Evolutionary conservation across 768 basidiomycete species (phyloP).

Genomic region (Kwoniella mangroviensis): DNA sequence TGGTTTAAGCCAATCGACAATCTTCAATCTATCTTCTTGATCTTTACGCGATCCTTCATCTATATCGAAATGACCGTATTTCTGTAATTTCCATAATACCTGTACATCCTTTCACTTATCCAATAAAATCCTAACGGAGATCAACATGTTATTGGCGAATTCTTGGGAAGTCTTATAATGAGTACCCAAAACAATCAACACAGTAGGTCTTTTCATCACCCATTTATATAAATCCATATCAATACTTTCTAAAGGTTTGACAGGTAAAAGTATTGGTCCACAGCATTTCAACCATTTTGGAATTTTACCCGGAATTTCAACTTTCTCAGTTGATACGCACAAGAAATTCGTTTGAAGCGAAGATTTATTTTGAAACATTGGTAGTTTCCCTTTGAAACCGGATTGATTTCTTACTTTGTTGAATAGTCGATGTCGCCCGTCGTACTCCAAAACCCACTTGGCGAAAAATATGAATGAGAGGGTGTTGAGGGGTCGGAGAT

Average conservation of each 20-base stretch:
- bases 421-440: not conserved
- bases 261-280: constrained; percentile 32
- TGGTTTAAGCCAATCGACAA: constrained; percentile 32
- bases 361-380: constrained; percentile 7
- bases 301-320: constrained; percentile 28
- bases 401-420: constrained; percentile 28
- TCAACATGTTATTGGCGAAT: constrained; percentile 20
- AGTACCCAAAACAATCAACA: constrained; percentile 33
- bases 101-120: constrained; percentile 27
- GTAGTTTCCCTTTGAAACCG: constrained; percentile 25
- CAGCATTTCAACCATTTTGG: constrained; percentile 25
- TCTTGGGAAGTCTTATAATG: constrained; percentile 17
- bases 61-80: constrained; percentile 21
- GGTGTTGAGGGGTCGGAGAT: constrained; percentile 24
- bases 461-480: constrained; percentile 12
- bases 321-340: constrained; percentile 23
- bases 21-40: constrained; percentile 23
- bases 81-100: constrained; percentile 31
- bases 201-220: constrained; percentile 17
- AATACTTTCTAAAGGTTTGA: not conserved
- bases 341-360: constrained; percentile 2
- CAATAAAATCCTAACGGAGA: constrained; percentile 18
- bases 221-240: constrained; percentile 29
- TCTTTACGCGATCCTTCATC: not conserved
- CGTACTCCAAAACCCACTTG: constrained; percentile 20